These are phyloP conservation scores for Gyromitra esculenta DNA, from an alignment of 2,329 filamentous ascomycete genomes.

Conservation along the genomic window DNA sequence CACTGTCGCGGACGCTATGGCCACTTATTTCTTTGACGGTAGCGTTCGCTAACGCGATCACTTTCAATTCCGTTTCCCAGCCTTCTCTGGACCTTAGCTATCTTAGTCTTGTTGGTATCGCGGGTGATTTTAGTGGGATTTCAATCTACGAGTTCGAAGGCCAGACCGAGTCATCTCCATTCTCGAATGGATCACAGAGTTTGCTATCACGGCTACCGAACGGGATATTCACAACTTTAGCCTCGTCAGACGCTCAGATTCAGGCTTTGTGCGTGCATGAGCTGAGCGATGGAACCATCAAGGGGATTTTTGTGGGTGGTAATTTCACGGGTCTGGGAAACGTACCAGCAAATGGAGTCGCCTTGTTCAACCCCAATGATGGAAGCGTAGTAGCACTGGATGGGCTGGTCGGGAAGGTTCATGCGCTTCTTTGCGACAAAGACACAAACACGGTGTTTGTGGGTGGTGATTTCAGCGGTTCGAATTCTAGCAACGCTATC, in stretches of 20 bases:
- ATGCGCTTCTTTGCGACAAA: constrained; percentile 82
- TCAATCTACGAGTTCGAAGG: constrained; percentile 87
- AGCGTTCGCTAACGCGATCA: constrained; percentile 41
- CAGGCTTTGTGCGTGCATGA: constrained; percentile 85
- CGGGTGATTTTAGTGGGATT: constrained; percentile 89
- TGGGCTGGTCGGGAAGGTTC: constrained; percentile 85
- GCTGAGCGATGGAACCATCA: constrained; percentile 71
- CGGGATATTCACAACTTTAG: constrained; percentile 78
- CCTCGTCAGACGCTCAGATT: constrained; percentile 83
- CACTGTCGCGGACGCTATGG: constrained; percentile 42
- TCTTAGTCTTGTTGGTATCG: constrained; percentile 84
- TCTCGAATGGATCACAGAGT: constrained; percentile 80
- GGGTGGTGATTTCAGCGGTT: constrained; percentile 82
- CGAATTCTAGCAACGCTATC: constrained; percentile 88
- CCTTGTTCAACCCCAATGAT: constrained; percentile 79
- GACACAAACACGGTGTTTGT: constrained; percentile 83
- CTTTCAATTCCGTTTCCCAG: constrained; percentile 60
- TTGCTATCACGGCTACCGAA: constrained; percentile 85
- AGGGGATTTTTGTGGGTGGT: constrained; percentile 85
- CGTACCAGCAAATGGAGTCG: constrained; percentile 78
- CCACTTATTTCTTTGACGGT: constrained; percentile 19
- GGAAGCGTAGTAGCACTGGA: constrained; percentile 75
- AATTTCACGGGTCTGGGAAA: constrained; percentile 93
- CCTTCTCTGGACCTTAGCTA: constrained; percentile 81
- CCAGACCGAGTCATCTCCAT: constrained; percentile 75